Base-by-base conservation (phyloP, 192 early-diverging fungal genomes). In the Podila epicladia region DNA sequence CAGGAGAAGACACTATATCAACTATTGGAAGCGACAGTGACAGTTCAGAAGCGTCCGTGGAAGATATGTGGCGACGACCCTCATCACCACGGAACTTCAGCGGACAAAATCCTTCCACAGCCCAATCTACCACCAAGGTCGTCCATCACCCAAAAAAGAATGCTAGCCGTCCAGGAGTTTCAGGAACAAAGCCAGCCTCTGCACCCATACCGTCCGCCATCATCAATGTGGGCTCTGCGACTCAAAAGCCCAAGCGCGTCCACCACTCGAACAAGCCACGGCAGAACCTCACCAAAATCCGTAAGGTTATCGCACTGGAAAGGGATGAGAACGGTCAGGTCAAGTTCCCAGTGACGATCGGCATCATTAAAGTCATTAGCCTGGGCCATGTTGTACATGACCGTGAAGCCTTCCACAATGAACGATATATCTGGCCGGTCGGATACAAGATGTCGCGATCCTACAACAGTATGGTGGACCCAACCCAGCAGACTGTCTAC, bases 361-460 rank as follows among this genome's bases (percentile, higher is more conserved):
- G 96, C 7, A 88, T 94, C 11, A 85, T 96, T 11, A 95, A 92
- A 8, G 85, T 98, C 24, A 72, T 90, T 19, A 69, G 67, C 64
- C 85, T 96, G 19, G 97, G 97, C n/a, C 71, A 65, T 19, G 90
- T 98, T 29, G 87, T 94, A 5, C 87, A 85, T 72, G 93, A 96
- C 69, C 87, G 92, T 13, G 87, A 91, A 50, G 85, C 88, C 1
- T 98, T 93, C 74, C 96, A 98, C 67, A 95, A 88, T 67, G 95
- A 97, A 71, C 88, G 95, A 17, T 96, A 98, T 72, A 97, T 98
- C 49, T 98, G 89, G 85, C 97, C 97, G 1, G 92, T 97, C 4
- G 96, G 97, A 9, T 98, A 95, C 83, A 91, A 63, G 29, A 63
- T 76, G 58, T 50, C 48, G 68, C 83, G 89, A 67, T 83, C 82